Base-by-base conservation (phyloP, 371 early-diverging fungal genomes). In the Mortierella sp. region DNA sequence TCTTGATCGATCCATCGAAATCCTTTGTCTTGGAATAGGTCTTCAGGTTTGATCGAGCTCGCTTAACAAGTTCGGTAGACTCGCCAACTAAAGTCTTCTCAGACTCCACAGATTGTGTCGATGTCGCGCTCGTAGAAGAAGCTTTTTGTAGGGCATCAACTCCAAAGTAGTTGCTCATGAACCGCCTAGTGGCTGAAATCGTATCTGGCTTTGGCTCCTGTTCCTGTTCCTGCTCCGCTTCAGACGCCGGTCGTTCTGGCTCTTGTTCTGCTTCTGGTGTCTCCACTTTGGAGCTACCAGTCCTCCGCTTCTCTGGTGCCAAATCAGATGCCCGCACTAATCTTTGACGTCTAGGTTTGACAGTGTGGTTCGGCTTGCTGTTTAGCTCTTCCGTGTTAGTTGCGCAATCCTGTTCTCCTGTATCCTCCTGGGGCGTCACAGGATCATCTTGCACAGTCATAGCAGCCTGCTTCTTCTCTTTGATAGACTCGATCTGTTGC, bases 11-110 rank as follows among this genome's bases (percentile, higher is more conserved):
- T 21, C 7, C 19, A n/a, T 60, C 48, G 45, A 27, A 9, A 0
- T 45, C 16, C 44, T 51, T 61, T 13, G 50, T 28, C 46, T 58
- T 70, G 37, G 65, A 60, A 16, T 70, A 52, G 3, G 71, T 70
- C 41, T 54, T 59, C 28, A 29, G 48, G 4, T n/a, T n/a, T 1
- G 53, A 48, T 10, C 55, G 41, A 1, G 50, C 17, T 24, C 7
- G 37, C 14, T 31, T 39, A 4, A 16, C 14, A 9, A 29, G 37
- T 29, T 34, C 67, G 3, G 29, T 19, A 10, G 25, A 21, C 14
- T 40, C 56, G 6, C 10, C 40, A 2, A 2, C 3, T 14, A 13
- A n/a, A n/a, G n/a, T 41, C 43, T 17, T 54, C 14, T 21, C 24
- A 31, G 10, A 4, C 47, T 21, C 12, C 43, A 14, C 5, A 22